phyloP scores from a whole-genome alignment of 1,284 basidiomycete genomes.

The Ganoderma leucocontextum region DNA sequence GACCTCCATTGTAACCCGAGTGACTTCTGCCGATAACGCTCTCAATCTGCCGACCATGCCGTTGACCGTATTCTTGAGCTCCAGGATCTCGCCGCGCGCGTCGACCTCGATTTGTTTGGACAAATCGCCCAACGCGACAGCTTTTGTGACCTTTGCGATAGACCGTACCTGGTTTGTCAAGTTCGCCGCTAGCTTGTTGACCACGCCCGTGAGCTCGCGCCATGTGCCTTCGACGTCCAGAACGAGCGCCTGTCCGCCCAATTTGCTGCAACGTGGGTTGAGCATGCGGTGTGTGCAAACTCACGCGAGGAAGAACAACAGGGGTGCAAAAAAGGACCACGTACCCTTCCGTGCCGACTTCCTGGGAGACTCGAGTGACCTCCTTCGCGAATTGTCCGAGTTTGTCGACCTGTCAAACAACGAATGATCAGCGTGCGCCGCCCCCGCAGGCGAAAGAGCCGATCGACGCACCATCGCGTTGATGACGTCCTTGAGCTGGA shows the following conservation, averaged over 20 bases:
- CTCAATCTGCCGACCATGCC: slow-evolving; percentile 95
- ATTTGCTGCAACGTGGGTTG: slow-evolving; percentile 59
- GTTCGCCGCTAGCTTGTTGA: slow-evolving; percentile 94
- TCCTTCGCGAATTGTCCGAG: slow-evolving; percentile 85
- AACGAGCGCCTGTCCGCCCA: slow-evolving; percentile 93
- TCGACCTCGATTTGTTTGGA: slow-evolving; percentile 97
- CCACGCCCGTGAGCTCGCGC: slow-evolving; percentile 89
- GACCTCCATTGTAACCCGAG: slow-evolving; percentile 94
- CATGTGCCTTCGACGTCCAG: slow-evolving; percentile 95
- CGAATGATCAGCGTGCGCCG: neutral
- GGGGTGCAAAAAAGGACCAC: slow-evolving; percentile 35
- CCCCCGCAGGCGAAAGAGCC: slow-evolving; percentile 15
- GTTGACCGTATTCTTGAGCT: slow-evolving; percentile 98
- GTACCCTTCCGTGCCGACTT: slow-evolving; percentile 92
- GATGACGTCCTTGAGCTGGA: slow-evolving; percentile 97
- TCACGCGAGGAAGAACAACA: slow-evolving; percentile 10
- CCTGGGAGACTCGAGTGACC: slow-evolving; percentile 88
- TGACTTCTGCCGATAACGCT: slow-evolving; percentile 94
- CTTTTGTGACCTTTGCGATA: slow-evolving; percentile 97
- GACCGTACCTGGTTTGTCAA: slow-evolving; percentile 94
- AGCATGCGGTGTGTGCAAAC: slow-evolving; percentile 14
- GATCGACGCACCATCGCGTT: slow-evolving; percentile 84
- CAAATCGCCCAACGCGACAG: slow-evolving; percentile 95
- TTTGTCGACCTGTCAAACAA: slow-evolving; percentile 65
- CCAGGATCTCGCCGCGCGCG: slow-evolving; percentile 95